Conservation (phyloP, 108 stramenopile genomes). For the Fragilariopsis cylindrus region DNA sequence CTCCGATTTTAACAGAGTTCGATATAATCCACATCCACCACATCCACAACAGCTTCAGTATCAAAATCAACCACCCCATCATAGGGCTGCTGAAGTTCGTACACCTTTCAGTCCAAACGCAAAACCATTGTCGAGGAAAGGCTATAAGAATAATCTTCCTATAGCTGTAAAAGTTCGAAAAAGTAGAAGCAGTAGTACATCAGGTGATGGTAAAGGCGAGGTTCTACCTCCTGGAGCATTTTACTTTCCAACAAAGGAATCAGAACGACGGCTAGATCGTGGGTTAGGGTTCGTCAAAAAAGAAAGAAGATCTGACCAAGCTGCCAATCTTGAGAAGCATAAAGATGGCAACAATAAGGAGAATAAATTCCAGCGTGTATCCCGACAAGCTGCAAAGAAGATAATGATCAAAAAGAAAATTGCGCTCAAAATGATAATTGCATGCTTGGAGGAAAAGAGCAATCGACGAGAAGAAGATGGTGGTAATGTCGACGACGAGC, state of each 20-base stretch:
- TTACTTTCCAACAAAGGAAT: slow-evolving; percentile 41
- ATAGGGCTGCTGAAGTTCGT: not conserved
- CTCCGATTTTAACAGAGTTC: slow-evolving; percentile 36
- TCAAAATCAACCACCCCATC: slow-evolving; percentile 18
- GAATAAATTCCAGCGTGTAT: not conserved
- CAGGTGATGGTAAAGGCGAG: not conserved
- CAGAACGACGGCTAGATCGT: slow-evolving; percentile 17
- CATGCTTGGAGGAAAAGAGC: slow-evolving; percentile 8
- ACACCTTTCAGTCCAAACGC: slow-evolving; percentile 5
- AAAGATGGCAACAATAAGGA: not conserved
- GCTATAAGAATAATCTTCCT: not conserved
- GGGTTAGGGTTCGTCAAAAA: not conserved
- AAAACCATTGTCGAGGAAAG: not conserved
- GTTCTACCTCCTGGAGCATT: slow-evolving; percentile 33
- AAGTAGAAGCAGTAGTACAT: not conserved
- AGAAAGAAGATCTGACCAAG: not conserved
- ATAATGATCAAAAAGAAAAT: slow-evolving; percentile 10
- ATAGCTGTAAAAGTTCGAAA: not conserved
- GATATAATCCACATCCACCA: slow-evolving; percentile 12
- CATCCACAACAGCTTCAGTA: slow-evolving; percentile 18
- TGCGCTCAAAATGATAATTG: not conserved
- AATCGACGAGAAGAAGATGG: not conserved
- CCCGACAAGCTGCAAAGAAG: slow-evolving; percentile 18
- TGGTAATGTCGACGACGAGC: not conserved
- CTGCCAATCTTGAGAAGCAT: not conserved